A percentile compares a stretch with the other conserved stretches of the same genome.
Conservation (phyloP, 73 alveolate genomes). For the Paramecium caudatum region DNA sequence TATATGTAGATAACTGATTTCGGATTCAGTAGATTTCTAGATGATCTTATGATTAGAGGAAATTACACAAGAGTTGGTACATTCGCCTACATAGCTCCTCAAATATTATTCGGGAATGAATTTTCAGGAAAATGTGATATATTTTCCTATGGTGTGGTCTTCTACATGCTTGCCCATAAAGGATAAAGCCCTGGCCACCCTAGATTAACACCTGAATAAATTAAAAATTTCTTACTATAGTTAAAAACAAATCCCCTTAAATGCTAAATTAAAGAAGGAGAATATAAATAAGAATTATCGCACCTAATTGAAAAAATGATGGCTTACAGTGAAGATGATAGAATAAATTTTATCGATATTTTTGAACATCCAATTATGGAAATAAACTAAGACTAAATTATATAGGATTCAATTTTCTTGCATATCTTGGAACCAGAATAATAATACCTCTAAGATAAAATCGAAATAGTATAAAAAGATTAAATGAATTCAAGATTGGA, state of each 20-base stretch:
- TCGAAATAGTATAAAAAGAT: too few species aligned
- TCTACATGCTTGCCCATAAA: not conserved
- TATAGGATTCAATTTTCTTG: too few species aligned
- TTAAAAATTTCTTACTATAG: not conserved
- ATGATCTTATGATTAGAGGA: not conserved
- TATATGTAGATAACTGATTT: not conserved
- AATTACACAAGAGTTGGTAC: not conserved
- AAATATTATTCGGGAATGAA: not conserved
- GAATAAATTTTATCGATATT: not conserved
- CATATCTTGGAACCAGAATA: too few species aligned
- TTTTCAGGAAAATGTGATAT: slow-evolving; percentile 1
- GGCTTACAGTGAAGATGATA: slow-evolving; percentile 1
- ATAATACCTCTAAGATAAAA: too few species aligned
- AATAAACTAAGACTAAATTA: too few species aligned
- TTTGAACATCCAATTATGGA: too few species aligned
- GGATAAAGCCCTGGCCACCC: not conserved
- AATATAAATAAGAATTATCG: not conserved
- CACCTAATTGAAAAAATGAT: slow-evolving; percentile 6
- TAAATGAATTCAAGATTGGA: too few species aligned
- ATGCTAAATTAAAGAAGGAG: not conserved
- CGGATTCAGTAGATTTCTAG: not conserved
- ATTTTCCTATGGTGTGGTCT: not conserved
- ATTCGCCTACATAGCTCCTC: not conserved
- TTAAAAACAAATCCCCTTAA: not conserved
- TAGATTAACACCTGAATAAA: too few species aligned